Conservation (phyloP, 1,139 yeast genomes). For the Diutina pseudorugosa region DNA sequence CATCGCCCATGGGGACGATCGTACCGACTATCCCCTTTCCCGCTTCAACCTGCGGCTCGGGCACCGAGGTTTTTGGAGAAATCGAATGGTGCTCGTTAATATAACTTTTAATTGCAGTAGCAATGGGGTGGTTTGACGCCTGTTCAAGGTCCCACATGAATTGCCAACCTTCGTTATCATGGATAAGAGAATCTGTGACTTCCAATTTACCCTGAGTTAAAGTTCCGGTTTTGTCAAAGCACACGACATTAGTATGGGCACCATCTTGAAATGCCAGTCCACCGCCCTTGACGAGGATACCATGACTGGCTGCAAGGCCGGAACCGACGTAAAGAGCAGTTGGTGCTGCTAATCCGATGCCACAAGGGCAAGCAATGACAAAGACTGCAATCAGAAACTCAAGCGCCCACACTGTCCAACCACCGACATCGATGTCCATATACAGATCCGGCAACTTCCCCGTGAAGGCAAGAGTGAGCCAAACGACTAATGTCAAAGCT, state of each 20-base stretch:
- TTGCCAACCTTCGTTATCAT: constrained; percentile 21
- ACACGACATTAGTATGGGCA: constrained; percentile 46
- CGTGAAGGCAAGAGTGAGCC: constrained; percentile 48
- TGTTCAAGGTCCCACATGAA: constrained; percentile 48
- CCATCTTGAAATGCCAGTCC: constrained; percentile 79
- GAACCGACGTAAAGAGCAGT: constrained; percentile 37
- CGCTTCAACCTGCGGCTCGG: constrained; percentile 37
- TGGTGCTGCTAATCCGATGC: constrained; percentile 37
- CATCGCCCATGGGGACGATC: constrained; percentile 14
- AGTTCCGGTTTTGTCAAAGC: constrained; percentile 77
- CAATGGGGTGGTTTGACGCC: constrained; percentile 62
- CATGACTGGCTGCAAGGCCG: constrained; percentile 39
- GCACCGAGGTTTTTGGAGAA: constrained; percentile 25
- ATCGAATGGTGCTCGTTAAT: constrained; percentile 15
- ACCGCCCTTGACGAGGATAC: constrained; percentile 72
- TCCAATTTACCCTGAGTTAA: constrained; percentile 53
- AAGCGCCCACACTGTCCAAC: constrained; percentile 69
- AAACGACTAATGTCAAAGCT: constrained; percentile 50
- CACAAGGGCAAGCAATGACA: constrained; percentile 44
- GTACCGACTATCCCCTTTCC: constrained; percentile 49
- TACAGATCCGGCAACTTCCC: constrained; percentile 44
- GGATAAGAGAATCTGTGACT: constrained; percentile 37
- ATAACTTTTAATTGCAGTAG: constrained; percentile 42
- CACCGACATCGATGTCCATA: constrained; percentile 55
- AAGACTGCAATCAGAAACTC: constrained; percentile 71